Evolutionary conservation across 495 filamentous ascomycete species (phyloP), one percentile per base, ranked within the genome.

Genomic region (Neurospora intermedia): DNA sequence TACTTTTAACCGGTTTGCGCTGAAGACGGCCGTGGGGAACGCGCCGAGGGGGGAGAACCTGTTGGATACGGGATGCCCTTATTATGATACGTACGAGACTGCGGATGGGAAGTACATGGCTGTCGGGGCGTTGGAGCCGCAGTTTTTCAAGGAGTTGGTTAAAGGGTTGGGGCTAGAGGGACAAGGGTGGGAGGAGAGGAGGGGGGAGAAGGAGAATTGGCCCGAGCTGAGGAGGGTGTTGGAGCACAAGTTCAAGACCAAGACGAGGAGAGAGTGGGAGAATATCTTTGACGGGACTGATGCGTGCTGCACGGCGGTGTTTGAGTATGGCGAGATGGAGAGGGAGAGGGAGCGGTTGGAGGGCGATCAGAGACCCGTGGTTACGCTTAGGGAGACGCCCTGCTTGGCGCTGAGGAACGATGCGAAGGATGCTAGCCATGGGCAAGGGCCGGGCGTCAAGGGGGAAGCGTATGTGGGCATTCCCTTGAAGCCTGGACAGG

Each of bases 231-330:
- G 84, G 72, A 80, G 83, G 13, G 73, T 87, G 3, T 92, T 97
- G 78, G 85, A 87, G 41, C 77, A 78, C 20, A 83, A 80, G 2
- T 97, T 98, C 79, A 89, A 87, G 81, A 82, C 85, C 71, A 96
- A 91, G 82, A 93, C 91, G 13, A 85, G 95, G 31, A 77, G 76
- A 0, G 92, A 97, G 80, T 98, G 95, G 95, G 94, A 97, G 81
- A 76, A 71, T 7, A 80, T 96, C 4, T 98, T 97, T 80, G 91
- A 96, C 76, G 92, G 91, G 20, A 95, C 89, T 0, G 95, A 98
- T 84, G 94, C 95, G 10, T 98, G 95, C 80, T 93, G 92, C 72
- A 94, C 94, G 27, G 94, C 95, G 3, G 92, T 98, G 3, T 81
- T 97, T 70, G 89, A 88, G 59, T 91, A 92, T 76, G 75, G 48